These are phyloP conservation scores for Tremella fuciformis DNA, from an alignment of 768 basidiomycete species.

Conservation along the genomic window DNA sequence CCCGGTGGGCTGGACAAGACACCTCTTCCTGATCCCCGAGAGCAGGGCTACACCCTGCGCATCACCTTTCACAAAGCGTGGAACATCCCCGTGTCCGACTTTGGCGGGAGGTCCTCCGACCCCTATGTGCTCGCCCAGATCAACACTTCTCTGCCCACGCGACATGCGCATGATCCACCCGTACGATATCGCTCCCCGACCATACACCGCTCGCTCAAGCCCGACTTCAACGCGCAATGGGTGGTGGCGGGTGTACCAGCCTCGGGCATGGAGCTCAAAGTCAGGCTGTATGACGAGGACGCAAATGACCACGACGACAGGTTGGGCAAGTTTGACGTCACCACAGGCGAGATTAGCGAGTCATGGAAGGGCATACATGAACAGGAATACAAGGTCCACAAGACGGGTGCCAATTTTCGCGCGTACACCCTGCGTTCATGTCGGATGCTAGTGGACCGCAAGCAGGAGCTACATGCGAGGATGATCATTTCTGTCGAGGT, in stretches of 20 bases:
- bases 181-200: slow-evolving; percentile 41
- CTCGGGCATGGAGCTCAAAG: slow-evolving; percentile 32
- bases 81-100: slow-evolving; percentile 44
- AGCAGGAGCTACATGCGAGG: slow-evolving; percentile 27
- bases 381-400: slow-evolving; percentile 34
- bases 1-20: slow-evolving; percentile 45
- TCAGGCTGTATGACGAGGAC: slow-evolving; percentile 46
- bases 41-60: slow-evolving; percentile 39
- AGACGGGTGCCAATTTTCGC: slow-evolving; percentile 32
- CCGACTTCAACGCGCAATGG: slow-evolving; percentile 40
- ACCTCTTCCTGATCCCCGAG: slow-evolving; percentile 24
- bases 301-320: slow-evolving; percentile 45
- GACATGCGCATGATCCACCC: slow-evolving; percentile 11
- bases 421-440: slow-evolving; percentile 36
- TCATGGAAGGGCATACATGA: slow-evolving; percentile 32
- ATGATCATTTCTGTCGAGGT: slow-evolving; percentile 47
- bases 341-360: slow-evolving; percentile 29
- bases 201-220: slow-evolving; percentile 27
- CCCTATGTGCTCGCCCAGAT: slow-evolving; percentile 45
- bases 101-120: slow-evolving; percentile 36
- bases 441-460: slow-evolving; percentile 12
- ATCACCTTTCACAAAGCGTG: slow-evolving; percentile 45
- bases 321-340: slow-evolving; percentile 36
- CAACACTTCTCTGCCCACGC: slow-evolving; percentile 13
- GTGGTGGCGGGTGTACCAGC: slow-evolving; percentile 40